Conservation (phyloP, 176 grass and related monocot genomes). For the Olyra latifolia region DNA sequence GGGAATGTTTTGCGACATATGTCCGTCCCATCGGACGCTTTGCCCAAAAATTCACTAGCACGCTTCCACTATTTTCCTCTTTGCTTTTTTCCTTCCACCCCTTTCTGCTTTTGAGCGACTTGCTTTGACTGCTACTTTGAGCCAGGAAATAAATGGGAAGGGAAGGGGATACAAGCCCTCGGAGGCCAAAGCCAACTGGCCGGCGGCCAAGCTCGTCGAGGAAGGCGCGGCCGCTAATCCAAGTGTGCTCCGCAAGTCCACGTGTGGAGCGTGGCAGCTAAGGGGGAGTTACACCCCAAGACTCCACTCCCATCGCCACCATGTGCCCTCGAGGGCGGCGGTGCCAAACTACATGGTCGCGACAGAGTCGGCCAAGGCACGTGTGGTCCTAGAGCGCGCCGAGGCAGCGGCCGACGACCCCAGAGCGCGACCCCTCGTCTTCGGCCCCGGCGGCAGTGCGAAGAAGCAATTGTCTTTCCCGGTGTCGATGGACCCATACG, state of each 20-base stretch:
- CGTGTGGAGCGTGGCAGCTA: conserved; percentile 43
- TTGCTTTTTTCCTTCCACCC: too few relatives aligned
- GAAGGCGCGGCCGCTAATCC: conserved; percentile 54
- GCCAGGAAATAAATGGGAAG: too few relatives aligned
- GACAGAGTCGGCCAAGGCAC: conserved; percentile 91
- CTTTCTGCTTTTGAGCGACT: too few relatives aligned
- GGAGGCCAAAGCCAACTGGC: too few relatives aligned
- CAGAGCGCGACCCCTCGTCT: conserved; percentile 47
- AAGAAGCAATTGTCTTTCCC: conserved; percentile 96
- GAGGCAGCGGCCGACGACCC: conserved; percentile 66
- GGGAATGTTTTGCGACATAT: too few relatives aligned
- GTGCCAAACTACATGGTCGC: conserved; percentile 96
- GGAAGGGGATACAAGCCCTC: too few relatives aligned
- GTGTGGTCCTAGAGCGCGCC: conserved; percentile 84
- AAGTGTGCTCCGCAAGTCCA: conserved; percentile 83
- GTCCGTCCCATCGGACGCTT: too few relatives aligned
- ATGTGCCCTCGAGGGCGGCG: neutral
- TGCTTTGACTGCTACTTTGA: too few relatives aligned
- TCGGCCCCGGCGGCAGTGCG: neutral
- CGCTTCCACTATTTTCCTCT: too few relatives aligned
- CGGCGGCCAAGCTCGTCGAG: too few relatives aligned
- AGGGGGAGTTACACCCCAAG: conserved; percentile 48
- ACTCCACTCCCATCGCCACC: conserved; percentile 47
- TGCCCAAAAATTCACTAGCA: too few relatives aligned
- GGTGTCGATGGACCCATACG: conserved; percentile 34